Percentiles rank a stretch among this genome's conserved stretches.
Conservation (phyloP, 352 stramenopile genomes). For the Pilasporangium apinafurcum region DNA sequence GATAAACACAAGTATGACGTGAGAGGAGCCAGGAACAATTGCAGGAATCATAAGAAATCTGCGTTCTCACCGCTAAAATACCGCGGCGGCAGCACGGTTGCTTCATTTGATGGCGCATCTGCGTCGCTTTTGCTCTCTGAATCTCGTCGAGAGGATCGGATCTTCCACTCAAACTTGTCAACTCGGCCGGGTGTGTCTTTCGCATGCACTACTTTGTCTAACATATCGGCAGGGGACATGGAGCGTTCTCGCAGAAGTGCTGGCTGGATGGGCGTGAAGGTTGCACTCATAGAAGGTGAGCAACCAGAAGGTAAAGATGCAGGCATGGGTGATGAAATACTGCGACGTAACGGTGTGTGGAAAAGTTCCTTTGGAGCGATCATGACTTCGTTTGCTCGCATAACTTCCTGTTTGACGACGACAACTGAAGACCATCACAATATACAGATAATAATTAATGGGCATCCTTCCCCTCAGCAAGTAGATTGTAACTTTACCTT, state of each 20-base stretch:
- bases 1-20: neutral
- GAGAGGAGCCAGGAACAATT: neutral
- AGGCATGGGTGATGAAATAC: conserved; percentile 11
- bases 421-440: no score
- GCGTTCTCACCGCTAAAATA: conserved; percentile 42
- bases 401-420: no score
- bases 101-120: neutral
- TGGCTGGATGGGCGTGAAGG: conserved; percentile 8
- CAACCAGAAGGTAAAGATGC: neutral
- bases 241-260: conserved; percentile 19
- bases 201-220: conserved; percentile 51
- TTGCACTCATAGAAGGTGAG: conserved; percentile 7
- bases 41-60: neutral
- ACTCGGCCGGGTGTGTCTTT: conserved; percentile 51
- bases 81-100: conserved; percentile 35
- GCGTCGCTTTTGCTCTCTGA: neutral
- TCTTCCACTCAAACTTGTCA: conserved; percentile 55
- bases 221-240: conserved; percentile 46
- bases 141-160: conserved; percentile 5
- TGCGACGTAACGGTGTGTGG: conserved; percentile 36
- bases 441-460: no score
- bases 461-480: no score
- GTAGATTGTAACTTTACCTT: no score
- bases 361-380: no score
- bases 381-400: no score